Evolutionary conservation across 108 stramenopile genomes (phyloP), one percentile per base, ranked within the genome.

Genomic region (Phaeodactylum tricornutum): DNA sequence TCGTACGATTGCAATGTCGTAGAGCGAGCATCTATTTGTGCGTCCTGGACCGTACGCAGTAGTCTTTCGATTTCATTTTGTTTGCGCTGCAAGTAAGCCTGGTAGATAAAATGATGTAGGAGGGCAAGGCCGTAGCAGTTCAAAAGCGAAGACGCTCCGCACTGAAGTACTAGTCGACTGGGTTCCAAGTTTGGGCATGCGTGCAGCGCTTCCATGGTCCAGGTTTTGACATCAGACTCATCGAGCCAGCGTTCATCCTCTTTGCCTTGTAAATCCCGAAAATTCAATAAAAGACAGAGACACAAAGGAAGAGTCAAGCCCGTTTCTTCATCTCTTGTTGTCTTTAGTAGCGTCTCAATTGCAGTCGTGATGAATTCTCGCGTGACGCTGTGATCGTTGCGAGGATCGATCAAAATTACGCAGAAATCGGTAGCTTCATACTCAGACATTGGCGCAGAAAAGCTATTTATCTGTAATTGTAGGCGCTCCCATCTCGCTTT

Each of bases 61-160:
- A 56, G 54, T 14, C 25, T 22, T 43, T 69, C 53, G 30, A 67
- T 38, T 0, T 62, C 55, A 8, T 24, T 40, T 39, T 51, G 63
- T 40, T 64, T 64, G 2, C 53, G 57, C 11, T 46, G 47, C 4
- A 77, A 32, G 39, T 71, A 77, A 2, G 59, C 43, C n/a, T 52
- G 57, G 48, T 71, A 77, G n/a, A 77, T 65, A 43, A 77, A 77
- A 37, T 53, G 27, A 53, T 77, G 75, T 19, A 77, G 33, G 30
- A 25, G 26, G 30, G 48, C 41, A 3, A 77, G 39, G 31, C 75
- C 75, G 28, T 68, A 77, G 43, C 70, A 67, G 36, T 71, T 71
- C n/a, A 17, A 19, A 17, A 77, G 45, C 3, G 62, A 63, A 4
- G 38, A 42, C 19, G 23, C 27, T 14, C 34, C 36, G 26, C 15